phyloP scores from a whole-genome alignment of 306 rosid genomes.

The Gillenia trifoliata region DNA sequence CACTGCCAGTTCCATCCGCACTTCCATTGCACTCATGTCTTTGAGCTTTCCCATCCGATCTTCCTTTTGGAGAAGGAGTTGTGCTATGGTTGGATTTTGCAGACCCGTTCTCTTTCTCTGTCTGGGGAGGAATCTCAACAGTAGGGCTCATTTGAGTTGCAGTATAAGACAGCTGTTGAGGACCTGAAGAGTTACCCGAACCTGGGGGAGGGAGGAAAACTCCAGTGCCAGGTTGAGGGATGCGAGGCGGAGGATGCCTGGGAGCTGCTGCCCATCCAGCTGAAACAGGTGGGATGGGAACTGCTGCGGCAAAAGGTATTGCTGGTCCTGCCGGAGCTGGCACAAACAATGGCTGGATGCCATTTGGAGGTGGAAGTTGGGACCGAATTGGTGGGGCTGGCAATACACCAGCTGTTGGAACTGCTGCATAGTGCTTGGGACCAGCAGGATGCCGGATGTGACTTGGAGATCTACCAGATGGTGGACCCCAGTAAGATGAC shows the following conservation, averaged over 20 bases:
- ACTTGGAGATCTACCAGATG: slow-evolving; percentile 64
- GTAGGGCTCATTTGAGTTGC: slow-evolving; percentile 34
- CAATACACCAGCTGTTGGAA: slow-evolving; percentile 52
- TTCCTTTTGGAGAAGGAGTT: slow-evolving; percentile 42
- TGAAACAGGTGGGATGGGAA: slow-evolving; percentile 60
- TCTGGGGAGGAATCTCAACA: slow-evolving; percentile 33
- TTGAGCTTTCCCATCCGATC: slow-evolving; percentile 35
- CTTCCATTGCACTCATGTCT: slow-evolving; percentile 64
- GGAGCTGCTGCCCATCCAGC: slow-evolving; percentile 73
- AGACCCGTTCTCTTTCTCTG: slow-evolving; percentile 51
- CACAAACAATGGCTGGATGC: slow-evolving; percentile 67
- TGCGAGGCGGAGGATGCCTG: slow-evolving; percentile 75
- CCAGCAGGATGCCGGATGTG: slow-evolving; percentile 54
- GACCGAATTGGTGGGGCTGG: slow-evolving; percentile 60
- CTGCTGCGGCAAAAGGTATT: slow-evolving; percentile 64
- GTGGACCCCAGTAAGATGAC: slow-evolving; percentile 61
- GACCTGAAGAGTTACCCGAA: slow-evolving; percentile 50
- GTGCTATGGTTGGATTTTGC: slow-evolving; percentile 32
- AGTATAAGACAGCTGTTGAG: slow-evolving; percentile 34
- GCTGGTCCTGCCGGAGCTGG: slow-evolving; percentile 49
- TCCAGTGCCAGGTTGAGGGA: slow-evolving; percentile 80
- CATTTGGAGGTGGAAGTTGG: slow-evolving; percentile 56
- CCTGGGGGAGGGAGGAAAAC: slow-evolving; percentile 96
- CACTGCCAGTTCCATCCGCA: slow-evolving; percentile 38
- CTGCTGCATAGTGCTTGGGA: slow-evolving; percentile 56